Base-by-base conservation (phyloP, 305 asterid species). In the Fraxinus xanthoxyloides region DNA sequence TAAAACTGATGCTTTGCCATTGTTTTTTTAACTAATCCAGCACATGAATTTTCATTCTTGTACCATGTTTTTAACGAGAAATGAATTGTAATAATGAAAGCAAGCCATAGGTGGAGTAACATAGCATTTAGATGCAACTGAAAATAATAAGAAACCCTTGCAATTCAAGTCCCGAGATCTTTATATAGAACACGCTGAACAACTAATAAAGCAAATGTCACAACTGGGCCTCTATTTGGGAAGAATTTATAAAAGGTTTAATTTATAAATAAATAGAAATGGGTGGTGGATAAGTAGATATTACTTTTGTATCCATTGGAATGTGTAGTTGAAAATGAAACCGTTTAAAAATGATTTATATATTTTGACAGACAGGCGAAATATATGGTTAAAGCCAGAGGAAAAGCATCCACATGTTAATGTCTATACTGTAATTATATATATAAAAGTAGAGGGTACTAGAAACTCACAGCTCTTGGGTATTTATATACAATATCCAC, bases 381-480 rank as follows among this genome's bases (percentile, higher is more conserved):
- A 48, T 48, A 17, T 13, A 15, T 48, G 23, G 21, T 51, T 15
- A 51, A 51, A 17, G 24, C 5, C 10, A 12, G 12, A 59, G 56
- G 56, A 59, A 19, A 34, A 26, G 75, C n/a, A 26, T 5, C 31
- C 78, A 56, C 7, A 3, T 31, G 54, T 13, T 21, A 36, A 26
- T 15, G 15, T n/a, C 31, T 7, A 56, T 15, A 36, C 61, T 17
- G 61, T 5, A 59, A 67, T 0, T 17, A 69, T 10, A 79, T 65
- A 75, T 10, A 79, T 65, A 75, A 36, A 2, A 69, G 75, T 32
- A 35, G 12, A 7, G 19, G 69, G 76, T 6, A 85, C 98, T 90
- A 36, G 70, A 61, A 15, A 85, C 99, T 93, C 86, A 96, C 99
- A 51, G 93, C 90, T 92, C 98, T 91, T 30, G 99, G 95, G 86